Evolutionary conservation across 148 eudicot species (phyloP).

Genomic region (Rhododendron griersonianum): DNA sequence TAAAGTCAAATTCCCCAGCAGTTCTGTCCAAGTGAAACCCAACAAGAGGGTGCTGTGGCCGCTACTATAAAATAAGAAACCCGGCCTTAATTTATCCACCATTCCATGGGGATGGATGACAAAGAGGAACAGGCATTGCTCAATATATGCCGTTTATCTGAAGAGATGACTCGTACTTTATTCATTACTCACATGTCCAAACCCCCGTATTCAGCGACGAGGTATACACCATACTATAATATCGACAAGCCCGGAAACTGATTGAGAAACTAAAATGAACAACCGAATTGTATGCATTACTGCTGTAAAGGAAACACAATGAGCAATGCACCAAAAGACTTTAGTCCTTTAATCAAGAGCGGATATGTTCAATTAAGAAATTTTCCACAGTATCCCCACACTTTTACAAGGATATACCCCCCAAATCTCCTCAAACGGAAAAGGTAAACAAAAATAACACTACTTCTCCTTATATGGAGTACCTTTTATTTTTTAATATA

Average conservation of each 20-base stretch:
- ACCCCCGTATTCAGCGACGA: background rate
- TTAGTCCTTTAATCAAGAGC: background rate
- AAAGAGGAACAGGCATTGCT: background rate
- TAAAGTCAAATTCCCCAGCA: background rate
- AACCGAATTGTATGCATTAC: background rate
- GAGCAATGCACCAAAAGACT: too few species aligned
- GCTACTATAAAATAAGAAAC: background rate
- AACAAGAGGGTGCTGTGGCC: background rate
- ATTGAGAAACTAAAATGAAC: background rate
- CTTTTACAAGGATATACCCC: conserved; percentile 10
- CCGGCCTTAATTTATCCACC: background rate
- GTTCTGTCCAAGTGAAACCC: background rate
- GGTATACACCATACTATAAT: background rate
- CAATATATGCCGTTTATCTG: background rate
- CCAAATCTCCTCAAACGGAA: background rate
- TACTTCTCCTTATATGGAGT: background rate
- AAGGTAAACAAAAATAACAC: background rate
- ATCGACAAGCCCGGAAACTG: background rate
- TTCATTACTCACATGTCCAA: background rate
- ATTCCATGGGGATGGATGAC: background rate
- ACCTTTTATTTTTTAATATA: background rate
- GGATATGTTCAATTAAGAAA: background rate
- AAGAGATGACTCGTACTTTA: background rate
- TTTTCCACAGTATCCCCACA: background rate
- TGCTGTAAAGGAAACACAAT: background rate